Evolutionary conservation across 108 stramenopile genomes (phyloP), one percentile per base, ranked within the genome.

Genomic region (Cyclostephanos tholiformis): DNA sequence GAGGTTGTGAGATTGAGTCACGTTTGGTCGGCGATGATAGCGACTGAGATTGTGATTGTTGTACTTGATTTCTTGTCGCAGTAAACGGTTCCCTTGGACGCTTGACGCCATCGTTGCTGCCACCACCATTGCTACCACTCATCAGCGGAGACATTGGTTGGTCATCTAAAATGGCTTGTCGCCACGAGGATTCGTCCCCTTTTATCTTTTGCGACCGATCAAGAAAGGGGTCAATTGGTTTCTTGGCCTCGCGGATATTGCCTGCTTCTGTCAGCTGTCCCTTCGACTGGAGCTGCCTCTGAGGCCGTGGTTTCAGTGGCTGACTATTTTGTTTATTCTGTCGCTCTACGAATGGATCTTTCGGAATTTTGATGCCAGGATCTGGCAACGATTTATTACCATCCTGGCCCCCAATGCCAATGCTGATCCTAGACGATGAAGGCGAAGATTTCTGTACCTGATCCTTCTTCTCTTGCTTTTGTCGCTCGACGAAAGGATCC

Each of bases 311-410:
- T 30, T 58, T 20, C 6, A 11, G 27, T 0, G 27, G 27, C 27
- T 13, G 57, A 6, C 27, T 4, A 17, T 30, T 14, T 2, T 12
- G 25, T 58, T 30, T 10, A 13, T 58, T 58, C 29, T 13, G 30
- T 58, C 57, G 29, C 11, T 58, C 57, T 30, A n/a, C 57, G 27
- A 58, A 58, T 58, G 57, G 57, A 58, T 60, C 59, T 38, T 60
- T 60, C n/a, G 59, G 59, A 35, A 60, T 17, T 32, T 55, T 55
- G 0, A 55, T 27, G 13, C 0, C 23, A 5, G 53, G 44, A 16
- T 55, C 53, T 55, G 20, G 6, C 25, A 20, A 20, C 6, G 26
- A 2, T 27, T 36, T 60, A 29, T 32, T 12, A 32, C 29, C 57
- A 29, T 25, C 52, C 52, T 53, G 52, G 52, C 52, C 25, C 8